A percentile compares a stretch with the other conserved stretches of the same genome.
phyloP scores from a whole-genome alignment of 2,329 filamentous ascomycete species.

The Aspergillus sojae region DNA sequence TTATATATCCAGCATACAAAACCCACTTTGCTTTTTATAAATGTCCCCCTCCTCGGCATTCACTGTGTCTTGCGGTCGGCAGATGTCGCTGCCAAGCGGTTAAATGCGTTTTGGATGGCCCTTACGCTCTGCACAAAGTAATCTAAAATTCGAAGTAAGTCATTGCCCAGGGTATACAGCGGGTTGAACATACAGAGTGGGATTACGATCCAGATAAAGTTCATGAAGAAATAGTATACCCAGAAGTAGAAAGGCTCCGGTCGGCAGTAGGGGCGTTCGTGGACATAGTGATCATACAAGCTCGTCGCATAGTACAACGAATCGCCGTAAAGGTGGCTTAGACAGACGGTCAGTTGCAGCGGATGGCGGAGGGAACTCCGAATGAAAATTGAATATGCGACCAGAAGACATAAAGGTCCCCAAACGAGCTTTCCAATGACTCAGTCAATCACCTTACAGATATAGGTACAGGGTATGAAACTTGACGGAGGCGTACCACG shows the following conservation, averaged over 20 bases:
- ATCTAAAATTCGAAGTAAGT: conserved; percentile 21
- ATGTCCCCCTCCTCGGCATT: not conserved
- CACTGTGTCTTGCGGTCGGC: conserved; percentile 31
- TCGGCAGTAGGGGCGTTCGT: conserved; percentile 58
- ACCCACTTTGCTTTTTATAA: not conserved
- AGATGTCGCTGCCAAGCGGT: conserved; percentile 23
- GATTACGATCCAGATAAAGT: conserved; percentile 67
- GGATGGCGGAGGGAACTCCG: conserved; percentile 61
- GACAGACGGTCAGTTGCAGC: conserved; percentile 62
- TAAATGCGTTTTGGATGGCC: conserved; percentile 34
- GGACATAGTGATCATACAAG: conserved; percentile 61
- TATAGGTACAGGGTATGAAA: not conserved
- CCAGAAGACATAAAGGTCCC: conserved; percentile 63
- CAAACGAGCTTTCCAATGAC: conserved; percentile 52
- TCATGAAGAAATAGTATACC: conserved; percentile 68
- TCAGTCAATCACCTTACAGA: not conserved
- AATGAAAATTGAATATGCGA: conserved; percentile 57
- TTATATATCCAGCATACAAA: not conserved
- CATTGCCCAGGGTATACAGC: conserved; percentile 1
- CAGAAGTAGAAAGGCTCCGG: conserved; percentile 68
- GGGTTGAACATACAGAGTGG: conserved; percentile 53
- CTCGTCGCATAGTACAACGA: conserved; percentile 66
- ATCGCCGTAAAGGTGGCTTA: conserved; percentile 67
- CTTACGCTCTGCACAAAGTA: conserved; percentile 36
- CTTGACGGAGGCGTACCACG: conserved; percentile 56